phyloP scores from a whole-genome alignment of 2,329 filamentous ascomycete genomes.

The Geoglossum cookeanum region DNA sequence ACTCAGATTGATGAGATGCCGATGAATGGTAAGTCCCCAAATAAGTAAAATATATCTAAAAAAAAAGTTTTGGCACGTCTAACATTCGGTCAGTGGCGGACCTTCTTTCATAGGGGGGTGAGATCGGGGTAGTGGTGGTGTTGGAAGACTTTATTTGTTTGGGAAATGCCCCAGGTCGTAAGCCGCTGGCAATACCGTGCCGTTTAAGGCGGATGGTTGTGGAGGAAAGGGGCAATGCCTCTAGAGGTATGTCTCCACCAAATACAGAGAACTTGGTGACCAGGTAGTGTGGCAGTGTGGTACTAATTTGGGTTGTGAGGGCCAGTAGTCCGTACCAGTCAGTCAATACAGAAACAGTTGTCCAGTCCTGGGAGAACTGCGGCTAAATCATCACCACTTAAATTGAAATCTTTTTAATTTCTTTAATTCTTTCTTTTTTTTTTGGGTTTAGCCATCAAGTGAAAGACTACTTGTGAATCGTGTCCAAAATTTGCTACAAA shows the following conservation, averaged over 20 bases:
- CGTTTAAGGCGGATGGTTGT: not conserved
- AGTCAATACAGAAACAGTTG: not conserved
- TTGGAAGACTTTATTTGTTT: not conserved
- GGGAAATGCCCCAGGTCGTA: not conserved
- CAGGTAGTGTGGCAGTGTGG: not conserved
- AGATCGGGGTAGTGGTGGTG: not conserved
- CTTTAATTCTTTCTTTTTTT: no score
- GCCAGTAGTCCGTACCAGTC: not conserved
- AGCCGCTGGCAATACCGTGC: not conserved
- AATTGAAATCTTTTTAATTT: no score
- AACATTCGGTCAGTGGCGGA: conserved; percentile 9
- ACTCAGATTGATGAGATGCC: conserved; percentile 98
- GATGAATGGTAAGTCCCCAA: conserved; percentile 55
- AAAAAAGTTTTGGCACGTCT: not conserved
- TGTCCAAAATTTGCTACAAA: not conserved
- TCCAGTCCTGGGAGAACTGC: no score
- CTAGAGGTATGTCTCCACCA: not conserved
- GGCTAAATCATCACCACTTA: no score
- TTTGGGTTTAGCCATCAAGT: no score
- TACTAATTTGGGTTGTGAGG: not conserved
- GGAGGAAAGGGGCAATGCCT: not conserved
- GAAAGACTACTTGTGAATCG: no score
- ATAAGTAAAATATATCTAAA: no score
- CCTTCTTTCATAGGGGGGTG: conserved; percentile 8
- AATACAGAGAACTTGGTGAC: not conserved